These are phyloP conservation scores for Crataegus laevigata DNA, from an alignment of 306 rosid genomes.

Conservation along the genomic window DNA sequence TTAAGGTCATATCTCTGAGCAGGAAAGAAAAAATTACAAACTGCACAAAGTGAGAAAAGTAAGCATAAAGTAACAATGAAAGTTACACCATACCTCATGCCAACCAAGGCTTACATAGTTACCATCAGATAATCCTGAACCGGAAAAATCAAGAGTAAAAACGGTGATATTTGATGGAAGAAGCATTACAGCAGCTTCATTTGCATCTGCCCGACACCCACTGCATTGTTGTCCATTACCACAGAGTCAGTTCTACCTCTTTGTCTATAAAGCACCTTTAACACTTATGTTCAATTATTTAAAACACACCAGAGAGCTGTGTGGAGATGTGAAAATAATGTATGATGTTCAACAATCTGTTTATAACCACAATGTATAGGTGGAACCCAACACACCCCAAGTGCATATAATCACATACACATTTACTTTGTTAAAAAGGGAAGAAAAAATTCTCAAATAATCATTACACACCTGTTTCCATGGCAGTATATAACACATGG, in stretches of 20 bases:
- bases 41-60: constrained; percentile 12
- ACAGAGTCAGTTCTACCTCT: constrained; percentile 14
- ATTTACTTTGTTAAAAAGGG: not conserved
- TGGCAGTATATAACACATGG: constrained; percentile 98
- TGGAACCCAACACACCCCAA: not conserved
- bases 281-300: not conserved
- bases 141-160: constrained; percentile 94
- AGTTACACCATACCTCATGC: constrained; percentile 72
- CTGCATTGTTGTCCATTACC: constrained; percentile 48
- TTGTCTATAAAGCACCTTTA: not conserved
- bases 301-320: constrained; percentile 4
- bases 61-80: constrained; percentile 20
- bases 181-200: constrained; percentile 87
- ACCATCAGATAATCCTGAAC: constrained; percentile 96
- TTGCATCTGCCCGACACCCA: constrained; percentile 98
- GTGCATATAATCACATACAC: constrained; percentile 1
- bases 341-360: not conserved
- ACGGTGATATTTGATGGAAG: constrained; percentile 95
- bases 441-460: constrained; percentile 5
- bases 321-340: constrained; percentile 4
- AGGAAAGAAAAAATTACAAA: constrained; percentile 21
- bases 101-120: constrained; percentile 98
- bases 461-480: constrained; percentile 71
- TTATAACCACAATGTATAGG: not conserved
- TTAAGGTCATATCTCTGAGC: constrained; percentile 87